Conservation (phyloP, 2,329 filamentous ascomycete genomes). For the Diplocarpon mali region DNA sequence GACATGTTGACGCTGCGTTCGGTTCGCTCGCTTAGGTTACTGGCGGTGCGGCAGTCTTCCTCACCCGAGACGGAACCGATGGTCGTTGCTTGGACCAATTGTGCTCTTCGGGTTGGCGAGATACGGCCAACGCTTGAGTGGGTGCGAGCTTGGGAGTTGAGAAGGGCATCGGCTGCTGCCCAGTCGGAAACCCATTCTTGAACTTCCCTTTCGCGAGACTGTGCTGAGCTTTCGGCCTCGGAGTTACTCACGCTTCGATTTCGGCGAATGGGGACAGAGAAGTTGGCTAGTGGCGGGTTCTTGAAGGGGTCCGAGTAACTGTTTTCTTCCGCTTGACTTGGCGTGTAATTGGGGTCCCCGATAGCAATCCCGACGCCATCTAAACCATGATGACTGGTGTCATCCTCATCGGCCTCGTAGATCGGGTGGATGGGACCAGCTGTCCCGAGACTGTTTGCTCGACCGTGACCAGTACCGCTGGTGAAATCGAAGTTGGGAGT, state of each 20-base stretch:
- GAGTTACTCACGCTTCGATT: constrained; percentile 11
- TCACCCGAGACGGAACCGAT: constrained; percentile 21
- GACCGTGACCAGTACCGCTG: constrained; percentile 27
- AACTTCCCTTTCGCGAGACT: constrained; percentile 25
- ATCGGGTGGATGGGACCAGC: constrained; percentile 51
- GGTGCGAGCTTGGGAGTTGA: constrained; percentile 21
- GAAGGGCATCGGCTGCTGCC: constrained; percentile 26
- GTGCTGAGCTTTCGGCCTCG: constrained; percentile 19
- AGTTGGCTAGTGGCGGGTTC: constrained; percentile 16
- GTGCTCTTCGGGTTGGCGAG: constrained; percentile 25
- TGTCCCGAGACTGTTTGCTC: constrained; percentile 33
- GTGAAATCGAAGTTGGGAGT: constrained; percentile 33
- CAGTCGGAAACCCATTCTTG: constrained; percentile 29
- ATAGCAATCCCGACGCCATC: constrained; percentile 17
- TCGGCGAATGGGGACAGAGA: constrained; percentile 3
- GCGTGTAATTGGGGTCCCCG: constrained; percentile 11
- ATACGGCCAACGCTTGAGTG: constrained; percentile 23
- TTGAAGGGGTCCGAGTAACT: constrained; percentile 23
- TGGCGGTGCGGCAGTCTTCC: constrained; percentile 26
- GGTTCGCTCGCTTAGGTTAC: constrained; percentile 28
- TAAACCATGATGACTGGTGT: constrained; percentile 8
- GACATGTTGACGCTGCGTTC: constrained; percentile 23
- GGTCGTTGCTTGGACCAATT: constrained; percentile 19
- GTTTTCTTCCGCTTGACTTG: constrained; percentile 8
- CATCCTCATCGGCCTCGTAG: constrained; percentile 47